Conservation (phyloP, 805 yeast species). For the Sugiyamaella marilandica region DNA sequence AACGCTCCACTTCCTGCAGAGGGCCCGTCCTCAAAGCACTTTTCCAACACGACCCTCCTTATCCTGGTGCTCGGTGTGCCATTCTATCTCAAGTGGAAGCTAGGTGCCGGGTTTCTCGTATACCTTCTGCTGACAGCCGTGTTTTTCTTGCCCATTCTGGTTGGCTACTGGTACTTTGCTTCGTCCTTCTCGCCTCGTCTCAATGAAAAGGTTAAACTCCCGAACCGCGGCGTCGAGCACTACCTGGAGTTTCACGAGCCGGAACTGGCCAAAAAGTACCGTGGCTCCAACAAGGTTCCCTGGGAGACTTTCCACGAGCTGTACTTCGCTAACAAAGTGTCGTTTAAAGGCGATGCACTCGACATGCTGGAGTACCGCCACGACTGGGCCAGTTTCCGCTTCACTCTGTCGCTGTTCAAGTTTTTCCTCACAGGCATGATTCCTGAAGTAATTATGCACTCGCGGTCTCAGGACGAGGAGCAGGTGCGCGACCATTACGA, state of each 20-base stretch:
- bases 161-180: slow-evolving; percentile 77
- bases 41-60: slow-evolving; percentile 55
- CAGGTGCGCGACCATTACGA: slow-evolving; percentile 94
- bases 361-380: slow-evolving; percentile 83
- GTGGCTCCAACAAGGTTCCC: slow-evolving; percentile 74
- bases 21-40: slow-evolving; percentile 79
- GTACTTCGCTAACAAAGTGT: slow-evolving; percentile 76
- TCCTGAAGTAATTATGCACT: slow-evolving; percentile 89
- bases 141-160: slow-evolving; percentile 61
- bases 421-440: slow-evolving; percentile 82
- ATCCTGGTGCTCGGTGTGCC: slow-evolving; percentile 56
- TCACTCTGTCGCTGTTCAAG: slow-evolving; percentile 71
- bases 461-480: slow-evolving; percentile 92
- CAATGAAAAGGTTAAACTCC: slow-evolving; percentile 70
- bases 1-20: slow-evolving; percentile 89
- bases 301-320: slow-evolving; percentile 89
- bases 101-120: slow-evolving; percentile 60
- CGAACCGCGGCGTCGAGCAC: slow-evolving; percentile 70
- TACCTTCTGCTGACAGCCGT: slow-evolving; percentile 57
- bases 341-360: slow-evolving; percentile 81
- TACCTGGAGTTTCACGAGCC: slow-evolving; percentile 79
- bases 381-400: slow-evolving; percentile 82
- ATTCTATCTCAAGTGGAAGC: slow-evolving; percentile 52
- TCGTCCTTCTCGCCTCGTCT: slow-evolving; percentile 77
- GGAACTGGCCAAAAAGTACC: slow-evolving; percentile 61